Conservation (phyloP, 2,329 filamentous ascomycete species). For the Diaporthe velutina region DNA sequence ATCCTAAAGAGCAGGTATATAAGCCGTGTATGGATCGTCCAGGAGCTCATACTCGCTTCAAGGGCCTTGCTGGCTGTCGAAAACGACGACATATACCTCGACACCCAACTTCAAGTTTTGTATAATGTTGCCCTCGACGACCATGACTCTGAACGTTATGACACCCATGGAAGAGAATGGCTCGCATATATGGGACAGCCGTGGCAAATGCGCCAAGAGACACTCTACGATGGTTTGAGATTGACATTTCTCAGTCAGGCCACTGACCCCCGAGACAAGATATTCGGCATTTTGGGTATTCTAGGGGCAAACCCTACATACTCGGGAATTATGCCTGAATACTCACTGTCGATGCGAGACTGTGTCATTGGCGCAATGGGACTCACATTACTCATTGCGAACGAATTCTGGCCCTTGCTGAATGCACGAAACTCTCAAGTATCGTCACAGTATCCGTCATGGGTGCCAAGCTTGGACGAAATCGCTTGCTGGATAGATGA, state of each 20-base stretch:
- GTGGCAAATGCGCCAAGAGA: too few relatives aligned
- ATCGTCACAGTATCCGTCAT: background rate
- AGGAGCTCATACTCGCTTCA: background rate
- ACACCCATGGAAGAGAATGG: background rate
- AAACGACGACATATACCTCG: background rate
- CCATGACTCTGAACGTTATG: too few relatives aligned
- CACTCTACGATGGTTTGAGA: background rate
- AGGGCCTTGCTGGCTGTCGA: background rate
- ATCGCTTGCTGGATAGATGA: background rate
- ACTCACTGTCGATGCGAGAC: background rate
- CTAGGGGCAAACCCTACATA: background rate
- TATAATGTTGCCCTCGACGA: too few relatives aligned
- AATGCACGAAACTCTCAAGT: fast-evolving
- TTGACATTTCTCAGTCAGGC: background rate
- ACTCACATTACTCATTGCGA: background rate
- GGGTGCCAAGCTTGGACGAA: background rate
- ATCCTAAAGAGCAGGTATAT: background rate
- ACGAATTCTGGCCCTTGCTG: background rate
- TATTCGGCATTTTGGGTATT: background rate
- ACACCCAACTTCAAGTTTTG: too few relatives aligned
- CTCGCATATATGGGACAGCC: background rate
- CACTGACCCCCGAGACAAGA: background rate
- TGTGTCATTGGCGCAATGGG: background rate
- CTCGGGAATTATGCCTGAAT: background rate
- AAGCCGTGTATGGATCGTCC: background rate